Evolutionary conservation across 2,329 filamentous ascomycete genomes (phyloP).

Genomic region (Fusarium longipes): DNA sequence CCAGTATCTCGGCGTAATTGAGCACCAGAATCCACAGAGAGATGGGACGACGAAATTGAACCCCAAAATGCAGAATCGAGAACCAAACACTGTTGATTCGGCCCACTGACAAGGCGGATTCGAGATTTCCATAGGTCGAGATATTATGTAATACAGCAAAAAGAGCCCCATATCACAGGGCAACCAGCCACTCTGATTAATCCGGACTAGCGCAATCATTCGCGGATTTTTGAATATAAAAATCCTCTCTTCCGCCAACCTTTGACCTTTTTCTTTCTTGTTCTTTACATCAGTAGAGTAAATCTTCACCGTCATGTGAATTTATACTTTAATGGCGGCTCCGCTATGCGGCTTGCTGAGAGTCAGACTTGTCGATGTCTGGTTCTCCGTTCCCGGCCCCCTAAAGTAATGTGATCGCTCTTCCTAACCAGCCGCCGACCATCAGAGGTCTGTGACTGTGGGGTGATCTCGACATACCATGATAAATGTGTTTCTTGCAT

Average conservation of each 20-base stretch:
- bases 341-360: constrained; percentile 67
- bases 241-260: background rate
- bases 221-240: constrained; percentile 14
- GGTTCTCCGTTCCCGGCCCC: constrained; percentile 68
- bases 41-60: constrained; percentile 11
- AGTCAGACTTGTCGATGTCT: constrained; percentile 62
- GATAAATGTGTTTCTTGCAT: background rate
- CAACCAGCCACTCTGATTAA: background rate
- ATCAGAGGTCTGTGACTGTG: constrained; percentile 61
- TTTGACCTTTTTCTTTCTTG: constrained; percentile 3
- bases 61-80: constrained; percentile 6
- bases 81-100: constrained; percentile 2
- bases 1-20: constrained; percentile 4
- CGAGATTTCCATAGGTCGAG: background rate
- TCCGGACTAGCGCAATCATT: constrained; percentile 10
- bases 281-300: constrained; percentile 29
- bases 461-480: constrained; percentile 61
- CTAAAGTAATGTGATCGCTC: constrained; percentile 60
- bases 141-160: constrained; percentile 19
- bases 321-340: constrained; percentile 63
- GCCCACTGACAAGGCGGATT: background rate
- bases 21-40: constrained; percentile 3
- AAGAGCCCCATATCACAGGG: background rate
- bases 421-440: constrained; percentile 59
- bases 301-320: constrained; percentile 41